Evolutionary conservation across 2,329 filamentous ascomycete species (phyloP).

Genomic region (Ilyonectria destructans): DNA sequence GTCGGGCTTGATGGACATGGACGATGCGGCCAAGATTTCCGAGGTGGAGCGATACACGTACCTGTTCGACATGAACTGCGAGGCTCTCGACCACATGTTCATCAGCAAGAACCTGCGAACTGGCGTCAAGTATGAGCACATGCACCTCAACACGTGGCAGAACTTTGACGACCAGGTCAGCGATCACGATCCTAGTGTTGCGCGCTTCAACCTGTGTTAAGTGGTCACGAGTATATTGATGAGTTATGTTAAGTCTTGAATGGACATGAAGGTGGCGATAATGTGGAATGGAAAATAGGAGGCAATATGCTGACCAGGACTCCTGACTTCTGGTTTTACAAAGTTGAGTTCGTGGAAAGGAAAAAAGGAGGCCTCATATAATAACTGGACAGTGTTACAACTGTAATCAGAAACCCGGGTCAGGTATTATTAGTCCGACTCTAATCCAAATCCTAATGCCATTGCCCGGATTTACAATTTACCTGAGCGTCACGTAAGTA

Average conservation of each 20-base stretch:
- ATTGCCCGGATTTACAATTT: no score
- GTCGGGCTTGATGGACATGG: conserved; percentile 74
- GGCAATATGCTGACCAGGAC: no score
- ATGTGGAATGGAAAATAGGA: conserved; percentile 10
- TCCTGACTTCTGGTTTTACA: no score
- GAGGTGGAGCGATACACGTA: conserved; percentile 79
- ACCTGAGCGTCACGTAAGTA: no score
- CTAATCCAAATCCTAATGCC: no score
- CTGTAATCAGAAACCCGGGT: no score
- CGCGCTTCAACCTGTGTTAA: conserved; percentile 73
- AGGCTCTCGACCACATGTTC: conserved; percentile 81
- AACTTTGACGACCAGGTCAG: conserved; percentile 69
- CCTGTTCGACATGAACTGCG: conserved; percentile 78
- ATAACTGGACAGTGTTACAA: no score
- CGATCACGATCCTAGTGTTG: conserved; percentile 81
- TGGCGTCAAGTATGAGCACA: conserved; percentile 72
- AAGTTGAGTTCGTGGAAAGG: no score
- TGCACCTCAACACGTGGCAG: conserved; percentile 82
- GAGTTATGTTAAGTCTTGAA: conserved; percentile 1
- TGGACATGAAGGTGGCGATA: conserved; percentile 5
- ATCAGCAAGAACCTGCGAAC: conserved; percentile 69
- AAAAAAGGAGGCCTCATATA: no score
- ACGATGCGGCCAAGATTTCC: conserved; percentile 70
- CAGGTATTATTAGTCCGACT: no score
- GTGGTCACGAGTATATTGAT: background rate